Evolutionary conservation across 805 yeast genomes (phyloP).

Genomic region (Yamadazyma ubonensis): DNA sequence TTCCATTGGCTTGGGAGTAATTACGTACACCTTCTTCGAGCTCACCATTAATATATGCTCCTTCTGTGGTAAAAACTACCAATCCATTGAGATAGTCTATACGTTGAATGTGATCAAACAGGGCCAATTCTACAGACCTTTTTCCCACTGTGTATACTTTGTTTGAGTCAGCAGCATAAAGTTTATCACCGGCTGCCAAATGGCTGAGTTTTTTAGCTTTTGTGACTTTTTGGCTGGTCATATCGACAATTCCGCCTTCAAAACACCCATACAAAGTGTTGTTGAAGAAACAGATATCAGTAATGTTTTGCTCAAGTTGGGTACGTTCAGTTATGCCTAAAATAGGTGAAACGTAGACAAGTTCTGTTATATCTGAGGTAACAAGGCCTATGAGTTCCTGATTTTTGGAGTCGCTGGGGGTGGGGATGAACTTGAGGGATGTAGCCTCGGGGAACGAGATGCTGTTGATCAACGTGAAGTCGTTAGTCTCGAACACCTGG

Average conservation of each 20-base stretch:
- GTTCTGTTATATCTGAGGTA: no score
- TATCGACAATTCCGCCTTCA: conserved; percentile 14
- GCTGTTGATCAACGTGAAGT: conserved; percentile 15
- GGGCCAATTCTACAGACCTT: no score
- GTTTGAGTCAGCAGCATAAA: conserved; percentile 7
- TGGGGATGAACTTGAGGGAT: conserved; percentile 5
- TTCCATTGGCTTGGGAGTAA: background rate
- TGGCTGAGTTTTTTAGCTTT: conserved; percentile 2
- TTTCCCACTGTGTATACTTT: conserved; percentile 2
- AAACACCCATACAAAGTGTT: conserved; percentile 15
- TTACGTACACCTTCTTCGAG: background rate
- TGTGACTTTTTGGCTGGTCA: conserved; percentile 7
- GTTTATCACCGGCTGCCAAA: conserved; percentile 8
- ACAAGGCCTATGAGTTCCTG: conserved; percentile 10
- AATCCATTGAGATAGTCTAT: conserved; percentile 3
- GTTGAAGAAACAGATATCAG: conserved; percentile 12
- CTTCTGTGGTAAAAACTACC: background rate
- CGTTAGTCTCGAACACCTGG: conserved; percentile 15
- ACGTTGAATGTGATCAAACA: background rate
- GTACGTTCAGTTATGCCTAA: conserved; percentile 11
- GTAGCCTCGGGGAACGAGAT: conserved; percentile 1
- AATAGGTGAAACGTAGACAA: conserved; percentile 10
- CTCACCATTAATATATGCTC: conserved; percentile 1
- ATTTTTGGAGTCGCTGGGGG: conserved; percentile 1
- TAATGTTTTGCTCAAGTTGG: background rate